Evolutionary conservation across 768 basidiomycete species (phyloP).

Genomic region (Psilocybe cyanescens): DNA sequence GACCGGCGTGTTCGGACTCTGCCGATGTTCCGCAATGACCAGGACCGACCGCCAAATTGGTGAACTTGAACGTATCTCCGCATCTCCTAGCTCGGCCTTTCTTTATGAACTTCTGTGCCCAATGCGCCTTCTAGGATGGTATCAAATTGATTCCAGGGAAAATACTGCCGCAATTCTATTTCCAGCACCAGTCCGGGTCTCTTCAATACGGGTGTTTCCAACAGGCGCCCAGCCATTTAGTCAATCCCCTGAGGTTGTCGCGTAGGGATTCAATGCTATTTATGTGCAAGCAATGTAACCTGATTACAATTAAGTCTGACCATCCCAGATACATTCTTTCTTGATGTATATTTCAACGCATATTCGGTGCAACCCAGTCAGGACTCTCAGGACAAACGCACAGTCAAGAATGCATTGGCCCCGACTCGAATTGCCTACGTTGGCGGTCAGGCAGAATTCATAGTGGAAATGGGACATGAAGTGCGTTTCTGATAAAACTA

Average conservation of each 20-base stretch:
- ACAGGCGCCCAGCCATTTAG: conserved; percentile 64
- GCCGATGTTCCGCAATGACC: conserved; percentile 22
- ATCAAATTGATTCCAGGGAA: conserved; percentile 60
- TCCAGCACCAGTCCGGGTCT: conserved; percentile 66
- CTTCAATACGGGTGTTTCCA: conserved; percentile 72
- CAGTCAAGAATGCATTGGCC: conserved; percentile 71
- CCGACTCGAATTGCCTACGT: conserved; percentile 74
- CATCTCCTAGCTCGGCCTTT: background rate
- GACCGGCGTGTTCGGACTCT: conserved; percentile 27
- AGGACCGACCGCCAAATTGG: background rate
- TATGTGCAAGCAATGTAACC: background rate
- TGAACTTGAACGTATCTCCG: background rate
- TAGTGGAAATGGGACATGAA: conserved; percentile 71
- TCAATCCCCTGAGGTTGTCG: conserved; percentile 60
- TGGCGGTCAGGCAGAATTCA: conserved; percentile 68
- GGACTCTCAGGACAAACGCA: conserved; percentile 60
- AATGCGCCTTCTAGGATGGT: conserved; percentile 71
- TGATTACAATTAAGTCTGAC: conserved; percentile 51
- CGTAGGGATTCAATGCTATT: conserved; percentile 43
- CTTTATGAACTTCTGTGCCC: conserved; percentile 1
- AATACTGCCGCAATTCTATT: conserved; percentile 76
- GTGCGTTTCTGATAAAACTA: conserved; percentile 38
- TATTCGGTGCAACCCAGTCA: conserved; percentile 46
- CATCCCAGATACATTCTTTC: conserved; percentile 72
- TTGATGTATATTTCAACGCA: conserved; percentile 79